Percentiles rank a stretch among this genome's conserved stretches.
These are phyloP conservation scores for Puccinia polysora DNA, from an alignment of 1,284 basidiomycete species.

Conservation along the genomic window DNA sequence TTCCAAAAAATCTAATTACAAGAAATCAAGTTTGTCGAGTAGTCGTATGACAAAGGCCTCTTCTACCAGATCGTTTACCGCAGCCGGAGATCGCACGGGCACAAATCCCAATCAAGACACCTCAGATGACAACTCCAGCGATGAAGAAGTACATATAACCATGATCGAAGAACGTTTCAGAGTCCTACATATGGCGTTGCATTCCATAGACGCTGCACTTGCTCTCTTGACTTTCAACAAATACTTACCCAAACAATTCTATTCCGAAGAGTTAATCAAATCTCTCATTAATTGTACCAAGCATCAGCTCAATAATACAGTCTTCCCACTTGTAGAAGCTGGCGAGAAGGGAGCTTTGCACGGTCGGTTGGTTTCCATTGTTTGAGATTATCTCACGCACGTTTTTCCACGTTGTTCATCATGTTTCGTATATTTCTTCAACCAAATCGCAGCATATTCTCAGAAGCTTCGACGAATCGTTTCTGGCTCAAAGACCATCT, in stretches of 20 bases:
- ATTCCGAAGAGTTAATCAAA: slow-evolving; percentile 88
- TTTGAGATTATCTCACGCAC: background rate
- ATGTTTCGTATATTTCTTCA: no score
- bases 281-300: slow-evolving; percentile 64
- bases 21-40: background rate
- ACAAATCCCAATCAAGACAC: background rate
- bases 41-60: slow-evolving; percentile 5
- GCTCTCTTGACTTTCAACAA: slow-evolving; percentile 18
- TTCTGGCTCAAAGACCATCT: slow-evolving; percentile 14
- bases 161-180: slow-evolving; percentile 27
- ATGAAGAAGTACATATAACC: slow-evolving; percentile 7
- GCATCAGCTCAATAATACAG: slow-evolving; percentile 68
- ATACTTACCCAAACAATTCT: slow-evolving; percentile 59
- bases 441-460: slow-evolving; percentile 27
- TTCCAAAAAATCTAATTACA: slow-evolving; percentile 12
- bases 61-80: background rate
- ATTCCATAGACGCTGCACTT: slow-evolving; percentile 28
- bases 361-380: slow-evolving; percentile 23
- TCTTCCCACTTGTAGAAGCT: slow-evolving; percentile 78
- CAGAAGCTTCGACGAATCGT: slow-evolving; percentile 16
- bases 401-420: slow-evolving; percentile 7
- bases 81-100: background rate
- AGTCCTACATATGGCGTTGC: slow-evolving; percentile 13
- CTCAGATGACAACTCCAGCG: background rate
- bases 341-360: slow-evolving; percentile 27